Base-by-base conservation (phyloP, 2,329 filamentous ascomycete genomes). In the Sclerotinia spermophila region DNA sequence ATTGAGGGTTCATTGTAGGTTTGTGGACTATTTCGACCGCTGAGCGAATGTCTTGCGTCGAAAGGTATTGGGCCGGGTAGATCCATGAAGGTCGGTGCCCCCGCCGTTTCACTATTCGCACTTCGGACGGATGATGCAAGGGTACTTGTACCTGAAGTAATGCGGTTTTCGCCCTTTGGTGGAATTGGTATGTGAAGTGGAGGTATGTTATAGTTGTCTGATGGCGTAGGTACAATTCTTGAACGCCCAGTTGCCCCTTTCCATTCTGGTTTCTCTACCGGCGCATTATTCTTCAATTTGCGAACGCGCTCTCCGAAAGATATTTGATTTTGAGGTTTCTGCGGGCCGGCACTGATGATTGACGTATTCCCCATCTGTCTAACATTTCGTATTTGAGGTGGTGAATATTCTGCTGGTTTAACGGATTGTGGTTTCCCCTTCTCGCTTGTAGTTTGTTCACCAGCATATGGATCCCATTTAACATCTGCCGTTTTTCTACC, bases 221-320 rank as follows among this genome's bases (percentile, higher is more conserved):
- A 85, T 51, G 92, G 85, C 5, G 90, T 89, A 59, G 85, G 84
- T 45, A 92, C 85, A 70, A 92, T 83, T 48, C 86, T 83, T 56
- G 85, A 85, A 74, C 91, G 87, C 40, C 92, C 92, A 78, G 89
- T 93, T 51, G 89, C 88, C 27, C 91, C 91, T 76, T 89, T 90
- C 92, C 92, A 94, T 71, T 89, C 84, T 7, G 89, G 87, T 33
- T 84, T 83, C 48, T 76, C 73, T 35, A 69, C 69, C n/a, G 74
- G 71, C 27, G 62, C 53, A 68, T 71, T 73, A 38, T 75, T 75
- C 72, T 82, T 82, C 69, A 83, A 79, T 71, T 80, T 82, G 68
- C 82, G 82, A 62, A 85, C 79, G 3, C 83, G 81, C n/a, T 84
- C 83, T 17, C 82, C 81, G 72, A 86, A 84, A 13, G 80, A 78